A percentile compares a stretch with the other conserved stretches of the same genome.
Evolutionary conservation across 192 early-diverging fungal genomes (phyloP).

Genomic region (Backusella australiensis): DNA sequence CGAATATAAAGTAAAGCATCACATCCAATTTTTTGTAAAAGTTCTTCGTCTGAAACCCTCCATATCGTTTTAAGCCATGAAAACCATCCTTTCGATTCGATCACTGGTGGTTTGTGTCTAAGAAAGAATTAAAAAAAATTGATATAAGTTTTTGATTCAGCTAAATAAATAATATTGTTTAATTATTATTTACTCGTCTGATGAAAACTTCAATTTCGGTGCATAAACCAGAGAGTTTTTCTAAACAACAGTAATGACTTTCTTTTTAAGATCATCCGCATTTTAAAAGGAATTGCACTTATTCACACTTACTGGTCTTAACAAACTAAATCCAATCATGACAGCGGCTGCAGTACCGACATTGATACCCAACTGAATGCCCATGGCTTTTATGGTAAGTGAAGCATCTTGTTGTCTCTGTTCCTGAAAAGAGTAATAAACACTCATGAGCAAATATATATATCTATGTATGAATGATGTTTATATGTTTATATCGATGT

Average conservation of each 20-base stretch:
- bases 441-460: slow-evolving; percentile 1
- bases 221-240: slow-evolving; percentile 44
- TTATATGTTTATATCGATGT: neutral
- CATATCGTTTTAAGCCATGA: slow-evolving; percentile 64
- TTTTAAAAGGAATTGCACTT: slow-evolving; percentile 18
- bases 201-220: slow-evolving; percentile 38
- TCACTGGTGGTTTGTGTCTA: slow-evolving; percentile 57
- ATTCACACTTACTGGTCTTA: slow-evolving; percentile 56
- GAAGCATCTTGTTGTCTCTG: slow-evolving; percentile 32
- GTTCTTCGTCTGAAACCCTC: slow-evolving; percentile 51
- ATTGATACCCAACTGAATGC: slow-evolving; percentile 60
- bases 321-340: slow-evolving; percentile 51
- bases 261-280: neutral
- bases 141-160: neutral
- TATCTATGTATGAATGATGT: neutral
- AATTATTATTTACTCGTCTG: slow-evolving; percentile 25
- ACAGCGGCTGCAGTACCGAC: slow-evolving; percentile 53
- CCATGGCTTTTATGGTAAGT: slow-evolving; percentile 50
- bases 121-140: neutral
- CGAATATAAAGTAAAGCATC: slow-evolving; percentile 73
- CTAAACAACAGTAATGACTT: slow-evolving; percentile 5
- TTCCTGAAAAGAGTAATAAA: slow-evolving; percentile 25
- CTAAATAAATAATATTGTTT: neutral
- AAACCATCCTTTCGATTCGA: slow-evolving; percentile 55
- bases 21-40: slow-evolving; percentile 63